Percentiles rank a stretch among this genome's conserved stretches.
Evolutionary conservation across 177 flowering plant genomes (phyloP).

Genomic region (Vitis hybrid): DNA sequence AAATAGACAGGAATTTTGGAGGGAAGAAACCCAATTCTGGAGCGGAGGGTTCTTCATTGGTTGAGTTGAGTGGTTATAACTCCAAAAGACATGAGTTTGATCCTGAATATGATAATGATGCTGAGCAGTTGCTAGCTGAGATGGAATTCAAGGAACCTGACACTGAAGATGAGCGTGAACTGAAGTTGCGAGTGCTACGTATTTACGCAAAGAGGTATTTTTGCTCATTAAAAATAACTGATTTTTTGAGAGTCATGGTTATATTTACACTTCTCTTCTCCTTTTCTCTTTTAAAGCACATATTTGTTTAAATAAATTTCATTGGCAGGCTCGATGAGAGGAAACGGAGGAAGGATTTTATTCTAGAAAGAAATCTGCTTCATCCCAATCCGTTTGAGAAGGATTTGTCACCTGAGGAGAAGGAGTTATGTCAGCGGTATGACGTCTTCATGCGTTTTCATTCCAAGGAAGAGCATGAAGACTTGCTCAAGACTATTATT

Average conservation of each 20-base stretch:
- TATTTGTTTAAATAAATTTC: not conserved
- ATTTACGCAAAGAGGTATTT: constrained; percentile 69
- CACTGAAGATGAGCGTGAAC: constrained; percentile 64
- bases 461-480: constrained; percentile 44
- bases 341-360: constrained; percentile 46
- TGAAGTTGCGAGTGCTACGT: constrained; percentile 70
- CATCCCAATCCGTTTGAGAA: constrained; percentile 37
- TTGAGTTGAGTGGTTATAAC: constrained; percentile 84
- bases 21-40: constrained; percentile 69
- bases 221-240: not conserved
- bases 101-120: constrained; percentile 92
- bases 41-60: constrained; percentile 65
- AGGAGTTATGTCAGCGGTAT: constrained; percentile 26
- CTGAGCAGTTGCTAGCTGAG: constrained; percentile 83
- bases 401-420: constrained; percentile 39
- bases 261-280: not conserved
- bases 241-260: not conserved
- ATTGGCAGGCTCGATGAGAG: constrained; percentile 48
- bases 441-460: constrained; percentile 45
- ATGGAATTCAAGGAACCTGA: constrained; percentile 97
- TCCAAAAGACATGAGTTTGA: constrained; percentile 93
- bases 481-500: constrained; percentile 30
- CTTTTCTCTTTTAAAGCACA: constrained; percentile 4
- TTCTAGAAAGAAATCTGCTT: constrained; percentile 40
- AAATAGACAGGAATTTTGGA: constrained; percentile 56